A percentile compares a stretch with the other conserved stretches of the same genome.
Evolutionary conservation across 768 basidiomycete species (phyloP).

Genomic region (Calocybe gangraenosa): DNA sequence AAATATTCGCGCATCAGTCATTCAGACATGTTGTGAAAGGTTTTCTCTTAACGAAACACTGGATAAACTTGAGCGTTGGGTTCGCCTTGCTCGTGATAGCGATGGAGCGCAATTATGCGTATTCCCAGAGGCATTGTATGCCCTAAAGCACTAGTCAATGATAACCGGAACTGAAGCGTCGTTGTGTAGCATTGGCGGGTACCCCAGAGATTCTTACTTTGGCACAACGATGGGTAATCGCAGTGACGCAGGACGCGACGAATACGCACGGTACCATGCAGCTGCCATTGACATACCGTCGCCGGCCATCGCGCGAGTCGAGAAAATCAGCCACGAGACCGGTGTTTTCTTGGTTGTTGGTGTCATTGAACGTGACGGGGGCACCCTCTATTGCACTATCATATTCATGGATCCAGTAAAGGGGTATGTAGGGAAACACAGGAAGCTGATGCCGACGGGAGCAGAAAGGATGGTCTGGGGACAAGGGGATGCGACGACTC

Average conservation of each 20-base stretch:
- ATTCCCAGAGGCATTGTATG: constrained; percentile 58
- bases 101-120: constrained; percentile 46
- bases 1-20: constrained; percentile 40
- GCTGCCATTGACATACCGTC: constrained; percentile 59
- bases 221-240: constrained; percentile 49
- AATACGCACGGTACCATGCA: constrained; percentile 49
- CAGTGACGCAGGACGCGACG: constrained; percentile 47
- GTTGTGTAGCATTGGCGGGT: constrained; percentile 37
- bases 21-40: constrained; percentile 45
- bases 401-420: constrained; percentile 50
- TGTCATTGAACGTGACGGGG: constrained; percentile 53
- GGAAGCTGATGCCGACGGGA: constrained; percentile 63
- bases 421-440: constrained; percentile 57
- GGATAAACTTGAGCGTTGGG: constrained; percentile 43
- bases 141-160: constrained; percentile 1
- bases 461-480: constrained; percentile 62
- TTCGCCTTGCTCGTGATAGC: constrained; percentile 39
- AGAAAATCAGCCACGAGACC: constrained; percentile 41
- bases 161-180: not conserved
- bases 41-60: constrained; percentile 44
- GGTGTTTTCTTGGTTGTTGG: constrained; percentile 57
- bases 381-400: constrained; percentile 59
- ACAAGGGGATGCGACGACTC: constrained; percentile 49
- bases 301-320: constrained; percentile 41
- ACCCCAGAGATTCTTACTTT: constrained; percentile 56